A percentile compares a stretch with the other conserved stretches of the same genome.
Evolutionary conservation across 345 rosid species (phyloP).

Genomic region (Fremontodendron californicum): DNA sequence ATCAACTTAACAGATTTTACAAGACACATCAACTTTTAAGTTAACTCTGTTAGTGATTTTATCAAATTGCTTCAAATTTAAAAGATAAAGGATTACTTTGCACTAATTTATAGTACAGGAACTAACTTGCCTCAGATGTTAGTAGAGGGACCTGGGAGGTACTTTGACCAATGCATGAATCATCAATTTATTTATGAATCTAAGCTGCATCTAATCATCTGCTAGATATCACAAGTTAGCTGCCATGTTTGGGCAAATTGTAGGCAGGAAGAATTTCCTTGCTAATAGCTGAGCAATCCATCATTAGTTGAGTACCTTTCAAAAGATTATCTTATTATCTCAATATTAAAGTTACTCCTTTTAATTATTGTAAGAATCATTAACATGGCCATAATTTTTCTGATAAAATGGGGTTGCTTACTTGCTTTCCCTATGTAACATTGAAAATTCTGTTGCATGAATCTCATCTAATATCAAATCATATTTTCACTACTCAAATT

Average conservation of each 20-base stretch:
- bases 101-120: no score
- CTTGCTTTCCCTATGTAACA: background rate
- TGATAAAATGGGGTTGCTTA: background rate
- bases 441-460: background rate
- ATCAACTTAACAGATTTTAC: no score
- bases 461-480: background rate
- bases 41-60: no score
- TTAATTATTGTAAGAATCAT: background rate
- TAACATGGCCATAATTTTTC: background rate
- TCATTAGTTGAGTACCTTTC: background rate
- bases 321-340: background rate
- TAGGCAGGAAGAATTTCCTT: background rate
- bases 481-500: no score
- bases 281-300: background rate
- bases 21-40: no score
- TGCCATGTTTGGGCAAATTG: background rate
- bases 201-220: background rate
- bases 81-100: no score
- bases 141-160: no score
- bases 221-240: background rate
- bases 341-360: background rate
- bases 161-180: no score
- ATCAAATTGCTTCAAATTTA: no score
- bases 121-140: no score
- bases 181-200: no score